Conservation (phyloP, 192 early-diverging fungal genomes). For the Mortierella hygrophila region DNA sequence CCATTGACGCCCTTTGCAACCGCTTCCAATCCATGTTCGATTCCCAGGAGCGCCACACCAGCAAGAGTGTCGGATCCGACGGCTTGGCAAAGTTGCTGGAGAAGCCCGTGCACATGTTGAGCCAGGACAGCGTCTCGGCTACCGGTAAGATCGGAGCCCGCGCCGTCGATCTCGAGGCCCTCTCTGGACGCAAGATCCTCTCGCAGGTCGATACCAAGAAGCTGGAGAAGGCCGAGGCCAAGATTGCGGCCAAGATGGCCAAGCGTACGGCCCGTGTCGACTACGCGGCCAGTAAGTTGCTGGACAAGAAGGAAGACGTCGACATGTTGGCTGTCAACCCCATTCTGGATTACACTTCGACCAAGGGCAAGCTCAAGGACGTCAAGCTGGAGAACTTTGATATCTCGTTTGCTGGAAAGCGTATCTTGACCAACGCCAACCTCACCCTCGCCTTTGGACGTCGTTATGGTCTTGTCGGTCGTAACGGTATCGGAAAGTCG, state of each 20-base stretch:
- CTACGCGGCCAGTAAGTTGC: conserved; percentile 81
- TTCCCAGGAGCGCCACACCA: conserved; percentile 51
- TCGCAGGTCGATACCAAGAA: conserved; percentile 86
- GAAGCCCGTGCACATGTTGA: conserved; percentile 77
- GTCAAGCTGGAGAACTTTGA: conserved; percentile 98
- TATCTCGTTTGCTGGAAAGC: conserved; percentile 93
- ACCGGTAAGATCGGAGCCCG: conserved; percentile 60
- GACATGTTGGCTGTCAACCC: conserved; percentile 93
- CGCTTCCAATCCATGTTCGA: conserved; percentile 72
- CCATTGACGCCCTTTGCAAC: conserved; percentile 78
- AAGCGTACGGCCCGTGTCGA: conserved; percentile 79
- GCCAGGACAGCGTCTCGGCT: conserved; percentile 71
- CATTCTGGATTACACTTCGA: conserved; percentile 84
- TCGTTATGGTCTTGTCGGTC: conserved; percentile 95
- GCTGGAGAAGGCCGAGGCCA: conserved; percentile 92
- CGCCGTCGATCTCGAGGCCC: conserved; percentile 75
- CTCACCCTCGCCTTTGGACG: conserved; percentile 89
- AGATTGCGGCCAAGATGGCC: conserved; percentile 91
- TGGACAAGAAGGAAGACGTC: conserved; percentile 73
- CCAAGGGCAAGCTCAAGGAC: conserved; percentile 91
- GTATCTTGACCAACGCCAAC: conserved; percentile 90
- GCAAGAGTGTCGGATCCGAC: conserved; percentile 53
- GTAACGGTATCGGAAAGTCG: conserved; percentile 91
- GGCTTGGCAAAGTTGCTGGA: conserved; percentile 70
- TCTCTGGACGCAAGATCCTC: conserved; percentile 74